These are phyloP conservation scores for Kodamaea leandrae DNA, from an alignment of 805 yeast species.

Conservation along the genomic window DNA sequence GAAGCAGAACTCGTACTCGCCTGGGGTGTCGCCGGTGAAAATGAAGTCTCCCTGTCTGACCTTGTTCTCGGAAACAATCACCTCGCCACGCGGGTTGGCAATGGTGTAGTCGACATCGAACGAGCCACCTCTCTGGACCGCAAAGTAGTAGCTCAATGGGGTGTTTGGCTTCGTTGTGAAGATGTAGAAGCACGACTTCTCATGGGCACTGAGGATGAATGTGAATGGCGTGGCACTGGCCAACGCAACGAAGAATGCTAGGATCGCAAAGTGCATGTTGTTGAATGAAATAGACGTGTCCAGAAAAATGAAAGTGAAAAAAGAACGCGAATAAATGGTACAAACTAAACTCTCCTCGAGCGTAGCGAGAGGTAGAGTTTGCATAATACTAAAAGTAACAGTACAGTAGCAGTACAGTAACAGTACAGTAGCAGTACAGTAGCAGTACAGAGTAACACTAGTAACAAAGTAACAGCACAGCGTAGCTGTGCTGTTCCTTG, in stretches of 20 bases:
- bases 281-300: slow-evolving; percentile 1
- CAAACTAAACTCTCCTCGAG: no score
- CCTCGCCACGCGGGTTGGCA: slow-evolving; percentile 54
- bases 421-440: no score
- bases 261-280: slow-evolving; percentile 2
- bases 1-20: slow-evolving; percentile 89
- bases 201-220: slow-evolving; percentile 72
- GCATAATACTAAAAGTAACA: no score
- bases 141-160: slow-evolving; percentile 72
- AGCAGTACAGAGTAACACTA: no score
- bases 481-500: no score
- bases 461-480: no score
- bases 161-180: slow-evolving; percentile 59
- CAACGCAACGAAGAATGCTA: slow-evolving; percentile 3
- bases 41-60: slow-evolving; percentile 80
- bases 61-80: slow-evolving; percentile 53
- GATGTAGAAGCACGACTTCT: slow-evolving; percentile 66
- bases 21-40: slow-evolving; percentile 59
- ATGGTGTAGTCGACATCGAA: slow-evolving; percentile 75
- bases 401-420: no score
- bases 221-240: slow-evolving; percentile 58
- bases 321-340: background rate
- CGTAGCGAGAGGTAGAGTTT: no score
- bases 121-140: slow-evolving; percentile 78
- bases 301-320: background rate